These are phyloP conservation scores for Bassia scoparia DNA, from an alignment of 148 eudicot species.

Conservation along the genomic window DNA sequence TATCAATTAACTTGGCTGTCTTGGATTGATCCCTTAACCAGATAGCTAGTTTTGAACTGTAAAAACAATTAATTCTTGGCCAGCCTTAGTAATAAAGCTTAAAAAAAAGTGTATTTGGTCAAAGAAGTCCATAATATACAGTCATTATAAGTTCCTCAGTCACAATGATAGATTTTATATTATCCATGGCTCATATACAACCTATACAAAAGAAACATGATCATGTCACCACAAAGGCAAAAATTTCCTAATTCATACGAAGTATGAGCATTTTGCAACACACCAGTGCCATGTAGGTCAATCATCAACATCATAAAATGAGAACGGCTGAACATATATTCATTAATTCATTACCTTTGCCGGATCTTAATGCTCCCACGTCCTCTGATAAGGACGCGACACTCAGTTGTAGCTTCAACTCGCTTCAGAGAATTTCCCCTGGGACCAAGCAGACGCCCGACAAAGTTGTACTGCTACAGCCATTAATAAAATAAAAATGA, in stretches of 20 bases:
- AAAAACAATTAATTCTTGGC: too few species aligned
- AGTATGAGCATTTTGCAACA: neutral
- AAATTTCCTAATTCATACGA: neutral
- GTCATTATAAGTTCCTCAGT: too few species aligned
- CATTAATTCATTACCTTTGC: conserved; percentile 54
- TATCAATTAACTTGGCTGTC: too few species aligned
- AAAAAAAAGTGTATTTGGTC: neutral
- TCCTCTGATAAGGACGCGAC: conserved; percentile 96
- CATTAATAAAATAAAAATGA: conserved; percentile 20
- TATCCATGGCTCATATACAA: too few species aligned
- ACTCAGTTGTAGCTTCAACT: conserved; percentile 89
- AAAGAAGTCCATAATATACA: neutral
- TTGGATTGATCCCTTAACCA: too few species aligned
- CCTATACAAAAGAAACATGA: neutral
- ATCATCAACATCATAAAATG: neutral
- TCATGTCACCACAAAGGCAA: neutral
- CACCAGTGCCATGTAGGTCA: neutral
- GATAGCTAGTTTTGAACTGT: too few species aligned
- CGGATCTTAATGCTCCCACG: conserved; percentile 99
- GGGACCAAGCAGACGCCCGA: conserved; percentile 98
- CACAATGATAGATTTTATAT: too few species aligned
- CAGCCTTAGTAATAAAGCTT: too few species aligned
- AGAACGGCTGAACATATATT: neutral
- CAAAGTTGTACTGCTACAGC: conserved; percentile 88
- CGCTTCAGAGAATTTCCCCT: conserved; percentile 97